Conservation (phyloP, 345 rosid genomes). For the Populus davidiana region DNA sequence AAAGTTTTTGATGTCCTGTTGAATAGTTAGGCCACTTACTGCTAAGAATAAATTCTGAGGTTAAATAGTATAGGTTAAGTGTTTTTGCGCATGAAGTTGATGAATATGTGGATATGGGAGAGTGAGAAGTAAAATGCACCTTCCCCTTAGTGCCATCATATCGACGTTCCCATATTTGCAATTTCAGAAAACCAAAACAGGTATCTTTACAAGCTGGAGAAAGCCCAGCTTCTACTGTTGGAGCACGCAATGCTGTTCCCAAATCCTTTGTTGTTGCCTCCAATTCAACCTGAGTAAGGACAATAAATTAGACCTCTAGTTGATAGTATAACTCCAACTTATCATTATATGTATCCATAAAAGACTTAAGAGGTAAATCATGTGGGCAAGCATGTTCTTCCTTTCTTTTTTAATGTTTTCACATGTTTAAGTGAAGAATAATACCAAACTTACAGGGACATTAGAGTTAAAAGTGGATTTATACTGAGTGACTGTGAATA, state of each 20-base stretch:
- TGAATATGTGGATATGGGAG: not conserved
- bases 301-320: not conserved
- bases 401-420: not conserved
- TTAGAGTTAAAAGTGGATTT: not conserved
- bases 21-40: no score
- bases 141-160: conserved; percentile 77
- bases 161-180: conserved; percentile 78
- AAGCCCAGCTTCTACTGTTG: conserved; percentile 73
- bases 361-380: not conserved
- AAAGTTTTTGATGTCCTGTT: no score
- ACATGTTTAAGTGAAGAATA: conserved; percentile 1
- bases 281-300: conserved; percentile 60
- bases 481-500: not conserved
- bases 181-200: conserved; percentile 63
- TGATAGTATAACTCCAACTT: not conserved
- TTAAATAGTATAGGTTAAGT: no score
- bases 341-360: not conserved
- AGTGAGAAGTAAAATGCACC: conserved; percentile 36
- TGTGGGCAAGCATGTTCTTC: not conserved
- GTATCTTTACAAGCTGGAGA: conserved; percentile 89
- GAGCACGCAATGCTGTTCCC: conserved; percentile 91
- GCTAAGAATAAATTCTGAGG: no score
- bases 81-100: no score
- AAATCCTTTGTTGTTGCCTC: conserved; percentile 67
- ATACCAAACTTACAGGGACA: not conserved